These are phyloP conservation scores for Selenicereus undatus DNA, from an alignment of 148 eudicot genomes.

Conservation along the genomic window DNA sequence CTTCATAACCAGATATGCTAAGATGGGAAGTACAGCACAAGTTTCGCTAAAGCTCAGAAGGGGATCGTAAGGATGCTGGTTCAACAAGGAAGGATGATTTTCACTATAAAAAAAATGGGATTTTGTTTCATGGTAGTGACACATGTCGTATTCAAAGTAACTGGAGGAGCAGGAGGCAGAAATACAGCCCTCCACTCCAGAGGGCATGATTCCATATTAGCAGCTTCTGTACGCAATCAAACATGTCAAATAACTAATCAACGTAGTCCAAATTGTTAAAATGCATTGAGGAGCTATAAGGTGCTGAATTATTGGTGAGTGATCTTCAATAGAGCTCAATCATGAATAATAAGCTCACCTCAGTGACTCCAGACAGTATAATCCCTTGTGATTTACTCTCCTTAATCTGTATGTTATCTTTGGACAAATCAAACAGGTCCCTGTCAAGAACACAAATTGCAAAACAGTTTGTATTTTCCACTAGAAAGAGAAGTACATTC, in stretches of 20 bases:
- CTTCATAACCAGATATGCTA: constrained; percentile 2
- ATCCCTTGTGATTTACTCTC: constrained; percentile 79
- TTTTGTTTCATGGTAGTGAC: background rate
- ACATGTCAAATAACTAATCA: background rate
- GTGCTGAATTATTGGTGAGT: background rate
- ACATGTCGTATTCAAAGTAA: background rate
- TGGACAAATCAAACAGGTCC: constrained; percentile 89
- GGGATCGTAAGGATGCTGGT: no score
- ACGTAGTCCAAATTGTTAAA: background rate
- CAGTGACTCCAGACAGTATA: constrained; percentile 67
- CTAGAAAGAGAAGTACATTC: background rate
- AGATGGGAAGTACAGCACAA: background rate
- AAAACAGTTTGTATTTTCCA: background rate
- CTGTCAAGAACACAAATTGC: constrained; percentile 34
- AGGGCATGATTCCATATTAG: constrained; percentile 4
- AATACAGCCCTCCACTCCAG: background rate
- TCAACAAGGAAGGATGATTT: no score
- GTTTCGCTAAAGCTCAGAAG: background rate
- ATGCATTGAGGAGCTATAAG: background rate
- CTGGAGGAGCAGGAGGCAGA: background rate
- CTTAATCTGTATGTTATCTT: constrained; percentile 85
- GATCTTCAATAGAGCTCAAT: background rate
- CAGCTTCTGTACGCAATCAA: background rate
- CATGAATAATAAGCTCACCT: constrained; percentile 37
- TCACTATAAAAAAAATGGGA: background rate